phyloP scores from a whole-genome alignment of 257 asterid genomes.

The Solanum habrochaites region DNA sequence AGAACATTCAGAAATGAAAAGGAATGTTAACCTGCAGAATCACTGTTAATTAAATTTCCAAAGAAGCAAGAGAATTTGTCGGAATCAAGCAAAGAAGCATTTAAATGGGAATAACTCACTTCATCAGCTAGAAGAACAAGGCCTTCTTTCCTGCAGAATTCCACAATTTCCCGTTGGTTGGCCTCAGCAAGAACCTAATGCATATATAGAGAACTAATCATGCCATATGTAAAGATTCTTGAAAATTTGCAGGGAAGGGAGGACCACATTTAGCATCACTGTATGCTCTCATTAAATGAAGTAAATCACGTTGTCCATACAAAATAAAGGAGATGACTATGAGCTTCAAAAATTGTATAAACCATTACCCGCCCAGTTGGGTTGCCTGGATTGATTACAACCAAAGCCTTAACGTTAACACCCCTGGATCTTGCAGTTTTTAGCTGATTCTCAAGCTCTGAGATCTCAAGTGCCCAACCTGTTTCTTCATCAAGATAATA shows the following conservation, averaged over 20 bases:
- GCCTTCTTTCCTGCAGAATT: constrained; percentile 91
- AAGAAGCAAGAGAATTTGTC: background rate
- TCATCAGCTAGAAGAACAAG: constrained; percentile 97
- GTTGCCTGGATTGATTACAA: constrained; percentile 95
- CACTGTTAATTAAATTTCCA: background rate
- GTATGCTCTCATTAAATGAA: background rate
- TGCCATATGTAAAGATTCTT: background rate
- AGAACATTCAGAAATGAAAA: background rate
- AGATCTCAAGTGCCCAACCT: constrained; percentile 86
- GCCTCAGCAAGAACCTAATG: constrained; percentile 41
- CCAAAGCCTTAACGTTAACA: constrained; percentile 64
- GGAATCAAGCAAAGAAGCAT: background rate
- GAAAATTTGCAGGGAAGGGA: background rate
- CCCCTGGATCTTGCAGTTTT: constrained; percentile 80
- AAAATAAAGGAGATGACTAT: background rate
- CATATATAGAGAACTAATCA: background rate
- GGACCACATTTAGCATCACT: background rate
- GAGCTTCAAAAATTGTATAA: background rate
- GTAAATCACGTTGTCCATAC: background rate
- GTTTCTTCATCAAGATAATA: constrained; percentile 93
- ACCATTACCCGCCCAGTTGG: constrained; percentile 86
- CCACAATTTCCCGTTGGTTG: constrained; percentile 76
- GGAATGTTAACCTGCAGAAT: background rate
- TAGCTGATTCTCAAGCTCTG: constrained; percentile 75
- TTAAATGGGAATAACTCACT: constrained; percentile 28